Percentiles rank a stretch among this genome's conserved stretches.
These are phyloP conservation scores for Verbena officinalis DNA, from an alignment of 257 asterid species.

Conservation along the genomic window DNA sequence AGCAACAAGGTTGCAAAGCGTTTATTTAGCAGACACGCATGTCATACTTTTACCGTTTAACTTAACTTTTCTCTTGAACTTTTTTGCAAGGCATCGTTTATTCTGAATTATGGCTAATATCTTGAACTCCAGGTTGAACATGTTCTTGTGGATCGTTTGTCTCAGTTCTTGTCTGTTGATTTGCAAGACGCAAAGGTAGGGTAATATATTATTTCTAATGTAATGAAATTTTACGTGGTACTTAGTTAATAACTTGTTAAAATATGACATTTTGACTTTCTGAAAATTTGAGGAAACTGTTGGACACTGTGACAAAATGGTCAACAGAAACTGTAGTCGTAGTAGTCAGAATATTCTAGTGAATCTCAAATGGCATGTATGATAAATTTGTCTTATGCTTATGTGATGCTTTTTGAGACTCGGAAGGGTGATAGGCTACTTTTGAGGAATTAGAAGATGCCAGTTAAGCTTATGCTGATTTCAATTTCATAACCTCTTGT, in stretches of 20 bases:
- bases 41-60: slow-evolving; percentile 9
- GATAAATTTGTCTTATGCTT: neutral
- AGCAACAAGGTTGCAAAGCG: slow-evolving; percentile 13
- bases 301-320: neutral
- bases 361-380: neutral
- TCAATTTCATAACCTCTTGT: slow-evolving; percentile 4
- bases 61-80: neutral
- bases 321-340: neutral
- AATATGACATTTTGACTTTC: neutral
- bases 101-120: slow-evolving; percentile 29
- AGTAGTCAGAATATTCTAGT: neutral
- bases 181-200: slow-evolving; percentile 92
- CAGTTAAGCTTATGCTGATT: neutral
- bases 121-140: slow-evolving; percentile 80
- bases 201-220: neutral
- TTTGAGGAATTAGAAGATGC: neutral
- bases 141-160: slow-evolving; percentile 90
- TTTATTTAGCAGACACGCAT: slow-evolving; percentile 19
- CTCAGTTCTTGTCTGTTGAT: slow-evolving; percentile 81
- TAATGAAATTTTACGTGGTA: neutral
- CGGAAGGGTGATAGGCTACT: neutral
- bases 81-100: slow-evolving; percentile 17
- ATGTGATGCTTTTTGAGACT: slow-evolving; percentile 4
- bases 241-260: neutral
- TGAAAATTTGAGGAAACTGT: neutral